Evolutionary conservation across 2,329 filamentous ascomycete species (phyloP).

Genomic region (Thielaviopsis populi): DNA sequence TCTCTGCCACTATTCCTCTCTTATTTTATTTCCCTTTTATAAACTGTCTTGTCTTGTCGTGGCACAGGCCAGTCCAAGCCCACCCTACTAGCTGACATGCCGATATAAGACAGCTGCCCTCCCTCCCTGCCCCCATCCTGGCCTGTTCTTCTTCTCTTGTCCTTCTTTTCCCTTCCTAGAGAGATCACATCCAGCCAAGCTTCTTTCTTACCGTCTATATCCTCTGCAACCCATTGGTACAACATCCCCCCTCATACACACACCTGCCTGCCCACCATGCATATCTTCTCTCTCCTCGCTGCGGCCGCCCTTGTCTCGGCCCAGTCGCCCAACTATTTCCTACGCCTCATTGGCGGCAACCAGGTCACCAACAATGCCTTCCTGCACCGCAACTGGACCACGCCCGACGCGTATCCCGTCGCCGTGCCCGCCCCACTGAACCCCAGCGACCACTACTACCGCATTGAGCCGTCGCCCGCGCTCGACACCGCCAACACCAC

Average conservation of each 20-base stretch:
- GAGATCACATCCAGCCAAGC: not conserved
- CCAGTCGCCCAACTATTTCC: constrained; percentile 14
- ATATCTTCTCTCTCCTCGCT: not conserved
- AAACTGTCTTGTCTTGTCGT: not conserved
- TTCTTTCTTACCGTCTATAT: not conserved
- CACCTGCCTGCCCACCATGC: not conserved
- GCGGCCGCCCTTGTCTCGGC: constrained; percentile 6
- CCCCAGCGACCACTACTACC: constrained; percentile 16
- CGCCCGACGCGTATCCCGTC: constrained; percentile 7
- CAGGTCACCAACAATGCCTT: constrained; percentile 10
- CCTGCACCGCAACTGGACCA: constrained; percentile 15
- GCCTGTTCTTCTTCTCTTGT: not conserved
- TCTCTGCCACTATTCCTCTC: not conserved
- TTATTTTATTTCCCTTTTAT: not conserved
- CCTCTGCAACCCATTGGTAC: not conserved
- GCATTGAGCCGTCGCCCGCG: constrained; percentile 7
- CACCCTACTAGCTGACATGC: not conserved
- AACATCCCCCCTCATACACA: not conserved
- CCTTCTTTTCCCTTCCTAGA: not conserved
- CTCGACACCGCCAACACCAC: constrained; percentile 2
- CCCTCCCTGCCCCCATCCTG: not conserved
- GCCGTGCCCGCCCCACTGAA: constrained; percentile 11
- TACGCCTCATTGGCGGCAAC: constrained; percentile 15
- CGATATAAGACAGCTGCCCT: not conserved
- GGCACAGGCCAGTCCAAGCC: not conserved